A percentile compares a stretch with the other conserved stretches of the same genome.
Conservation (phyloP, 2,329 filamentous ascomycete species). For the Epichloe brachyelytri region DNA sequence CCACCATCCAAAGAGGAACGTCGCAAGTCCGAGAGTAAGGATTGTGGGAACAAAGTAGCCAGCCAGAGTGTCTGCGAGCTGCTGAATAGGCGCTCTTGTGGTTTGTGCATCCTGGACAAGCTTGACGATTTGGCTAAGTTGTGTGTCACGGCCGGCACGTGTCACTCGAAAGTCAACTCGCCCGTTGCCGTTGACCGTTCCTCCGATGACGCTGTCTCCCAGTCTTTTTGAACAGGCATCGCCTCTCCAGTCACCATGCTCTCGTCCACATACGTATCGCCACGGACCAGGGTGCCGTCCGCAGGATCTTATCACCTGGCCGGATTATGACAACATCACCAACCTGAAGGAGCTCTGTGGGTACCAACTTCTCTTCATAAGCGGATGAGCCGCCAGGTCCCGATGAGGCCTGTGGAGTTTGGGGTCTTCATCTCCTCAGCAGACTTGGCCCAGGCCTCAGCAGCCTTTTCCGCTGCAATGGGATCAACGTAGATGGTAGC, state of each 20-base stretch:
- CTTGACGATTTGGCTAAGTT: conserved; percentile 94
- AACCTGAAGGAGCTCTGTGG: conserved; percentile 87
- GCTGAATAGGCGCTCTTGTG: conserved; percentile 84
- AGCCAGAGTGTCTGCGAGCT: conserved; percentile 78
- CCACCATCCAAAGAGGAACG: conserved; percentile 88
- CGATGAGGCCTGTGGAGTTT: conserved; percentile 21
- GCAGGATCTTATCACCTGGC: conserved; percentile 92
- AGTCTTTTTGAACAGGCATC: conserved; percentile 80
- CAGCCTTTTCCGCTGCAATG: conserved; percentile 82
- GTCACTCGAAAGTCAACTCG: conserved; percentile 87
- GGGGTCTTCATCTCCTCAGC: conserved; percentile 22
- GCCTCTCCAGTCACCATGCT: conserved; percentile 98
- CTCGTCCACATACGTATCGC: conserved; percentile 90
- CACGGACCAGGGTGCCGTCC: conserved; percentile 74
- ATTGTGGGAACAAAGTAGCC: conserved; percentile 92
- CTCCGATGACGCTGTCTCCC: conserved; percentile 70
- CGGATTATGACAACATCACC: conserved; percentile 87
- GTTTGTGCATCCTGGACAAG: conserved; percentile 98
- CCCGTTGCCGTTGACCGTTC: conserved; percentile 89
- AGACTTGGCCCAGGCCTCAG: conserved; percentile 54
- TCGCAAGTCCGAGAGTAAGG: conserved; percentile 67
- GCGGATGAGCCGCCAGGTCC: conserved; percentile 38
- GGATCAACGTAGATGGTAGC: conserved; percentile 92
- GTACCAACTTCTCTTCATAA: conserved; percentile 73
- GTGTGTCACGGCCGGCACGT: conserved; percentile 84